Evolutionary conservation across 371 early-diverging fungal species (phyloP).

Genomic region (Mucor circinelloides): DNA sequence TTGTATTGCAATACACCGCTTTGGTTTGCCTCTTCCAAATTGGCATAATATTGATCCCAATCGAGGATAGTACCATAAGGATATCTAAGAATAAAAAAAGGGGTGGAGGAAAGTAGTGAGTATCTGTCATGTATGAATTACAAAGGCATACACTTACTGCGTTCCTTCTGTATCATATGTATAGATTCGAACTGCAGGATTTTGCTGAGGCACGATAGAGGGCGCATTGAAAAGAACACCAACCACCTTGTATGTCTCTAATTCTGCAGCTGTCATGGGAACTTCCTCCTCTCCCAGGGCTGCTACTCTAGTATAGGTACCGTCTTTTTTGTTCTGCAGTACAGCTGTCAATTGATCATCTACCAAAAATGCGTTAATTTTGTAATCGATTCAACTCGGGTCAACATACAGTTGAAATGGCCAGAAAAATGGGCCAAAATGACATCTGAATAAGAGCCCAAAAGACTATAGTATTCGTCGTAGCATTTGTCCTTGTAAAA

Average conservation of each 20-base stretch:
- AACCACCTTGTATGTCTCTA: constrained; percentile 10
- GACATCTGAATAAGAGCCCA: constrained; percentile 42
- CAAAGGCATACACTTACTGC: not conserved
- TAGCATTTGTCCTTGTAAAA: constrained; percentile 33
- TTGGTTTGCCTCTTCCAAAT: constrained; percentile 43
- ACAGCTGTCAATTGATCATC: constrained; percentile 26
- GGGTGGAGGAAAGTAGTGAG: not conserved
- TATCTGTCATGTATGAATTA: not conserved
- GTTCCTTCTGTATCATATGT: constrained; percentile 33
- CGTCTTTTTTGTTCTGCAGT: constrained; percentile 3
- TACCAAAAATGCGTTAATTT: not conserved
- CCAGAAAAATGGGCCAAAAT: constrained; percentile 57
- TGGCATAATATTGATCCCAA: constrained; percentile 57
- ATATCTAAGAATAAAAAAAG: not conserved
- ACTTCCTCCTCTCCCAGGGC: constrained; percentile 18
- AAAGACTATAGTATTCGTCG: constrained; percentile 35
- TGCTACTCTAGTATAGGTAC: constrained; percentile 15
- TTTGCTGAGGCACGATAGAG: constrained; percentile 52
- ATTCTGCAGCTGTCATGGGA: constrained; percentile 17
- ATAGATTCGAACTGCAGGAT: constrained; percentile 57
- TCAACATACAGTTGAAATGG: constrained; percentile 39
- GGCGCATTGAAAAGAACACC: constrained; percentile 49
- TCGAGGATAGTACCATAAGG: constrained; percentile 40
- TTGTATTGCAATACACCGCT: constrained; percentile 33
- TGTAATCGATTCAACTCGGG: not conserved